Evolutionary conservation across 768 basidiomycete species (phyloP).

Genomic region (Xanthoconium purpureum): DNA sequence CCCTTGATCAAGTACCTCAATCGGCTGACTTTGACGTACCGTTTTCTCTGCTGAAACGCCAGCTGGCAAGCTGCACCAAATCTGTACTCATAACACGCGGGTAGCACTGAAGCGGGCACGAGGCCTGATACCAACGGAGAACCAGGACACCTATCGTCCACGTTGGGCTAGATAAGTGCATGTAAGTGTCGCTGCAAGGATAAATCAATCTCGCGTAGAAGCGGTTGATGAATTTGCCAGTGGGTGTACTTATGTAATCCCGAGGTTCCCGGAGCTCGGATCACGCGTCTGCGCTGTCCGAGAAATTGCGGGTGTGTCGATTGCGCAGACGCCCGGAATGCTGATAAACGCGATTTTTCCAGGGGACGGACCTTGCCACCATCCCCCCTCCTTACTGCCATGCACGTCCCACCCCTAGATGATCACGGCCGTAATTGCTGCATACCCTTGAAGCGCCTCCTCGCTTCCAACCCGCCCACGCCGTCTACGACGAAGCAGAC

Average conservation of each 20-base stretch:
- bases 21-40: conserved; percentile 3
- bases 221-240: conserved; percentile 3
- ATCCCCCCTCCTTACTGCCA: conserved; percentile 9
- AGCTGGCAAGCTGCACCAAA: conserved; percentile 2
- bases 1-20: conserved; percentile 12
- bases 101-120: background rate
- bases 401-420: conserved; percentile 26
- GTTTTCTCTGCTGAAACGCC: conserved; percentile 15
- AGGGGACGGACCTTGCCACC: conserved; percentile 6
- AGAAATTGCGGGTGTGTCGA: conserved; percentile 9
- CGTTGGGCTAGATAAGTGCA: background rate
- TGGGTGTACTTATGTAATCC: conserved; percentile 22
- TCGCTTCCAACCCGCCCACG: conserved; percentile 4
- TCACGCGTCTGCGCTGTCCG: conserved; percentile 22
- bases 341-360: conserved; percentile 33
- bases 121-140: conserved; percentile 3
- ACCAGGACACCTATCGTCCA: background rate
- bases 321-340: conserved; percentile 20
- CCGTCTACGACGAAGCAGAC: background rate
- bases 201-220: conserved; percentile 8
- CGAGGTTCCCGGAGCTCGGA: conserved; percentile 29
- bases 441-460: conserved; percentile 21
- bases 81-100: conserved; percentile 13
- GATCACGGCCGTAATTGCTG: conserved; percentile 21
- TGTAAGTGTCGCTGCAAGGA: background rate